Evolutionary conservation across 176 grass and related monocot species (phyloP).

Genomic region (Aegilops tauschii): DNA sequence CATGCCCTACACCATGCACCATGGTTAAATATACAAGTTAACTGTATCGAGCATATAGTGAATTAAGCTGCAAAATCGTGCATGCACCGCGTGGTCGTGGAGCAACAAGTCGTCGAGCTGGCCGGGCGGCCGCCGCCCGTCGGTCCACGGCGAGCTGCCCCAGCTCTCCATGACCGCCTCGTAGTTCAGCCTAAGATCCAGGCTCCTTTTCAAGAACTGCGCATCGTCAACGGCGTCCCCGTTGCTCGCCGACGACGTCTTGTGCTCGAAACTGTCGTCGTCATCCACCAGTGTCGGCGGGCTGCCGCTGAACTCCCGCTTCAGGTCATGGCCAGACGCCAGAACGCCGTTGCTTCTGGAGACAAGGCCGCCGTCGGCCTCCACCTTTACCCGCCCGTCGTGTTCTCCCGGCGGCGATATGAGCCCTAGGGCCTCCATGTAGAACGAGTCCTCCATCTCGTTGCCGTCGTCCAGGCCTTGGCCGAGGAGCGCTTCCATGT

Average conservation of each 20-base stretch:
- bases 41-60: background rate
- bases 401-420: slow-evolving; percentile 28
- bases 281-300: slow-evolving; percentile 44
- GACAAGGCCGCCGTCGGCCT: background rate
- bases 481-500: slow-evolving; percentile 87
- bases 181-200: slow-evolving; percentile 71
- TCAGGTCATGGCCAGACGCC: slow-evolving; percentile 10
- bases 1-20: slow-evolving; percentile 38
- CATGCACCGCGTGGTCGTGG: slow-evolving; percentile 48
- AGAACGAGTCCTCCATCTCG: slow-evolving; percentile 51
- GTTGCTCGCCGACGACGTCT: slow-evolving; percentile 21
- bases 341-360: background rate
- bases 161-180: slow-evolving; percentile 81
- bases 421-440: slow-evolving; percentile 67
- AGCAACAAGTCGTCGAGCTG: slow-evolving; percentile 49
- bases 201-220: slow-evolving; percentile 33
- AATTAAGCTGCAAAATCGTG: background rate
- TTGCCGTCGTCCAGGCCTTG: slow-evolving; percentile 37
- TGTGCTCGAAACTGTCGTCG: slow-evolving; percentile 25
- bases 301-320: slow-evolving; percentile 49
- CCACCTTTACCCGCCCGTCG: slow-evolving; percentile 39
- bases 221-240: background rate
- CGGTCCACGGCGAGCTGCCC: slow-evolving; percentile 78
- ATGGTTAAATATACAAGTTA: background rate
- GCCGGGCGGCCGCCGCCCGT: slow-evolving; percentile 53